Evolutionary conservation across 495 filamentous ascomycete genomes (phyloP).

Genomic region (Xylaria scruposa): DNA sequence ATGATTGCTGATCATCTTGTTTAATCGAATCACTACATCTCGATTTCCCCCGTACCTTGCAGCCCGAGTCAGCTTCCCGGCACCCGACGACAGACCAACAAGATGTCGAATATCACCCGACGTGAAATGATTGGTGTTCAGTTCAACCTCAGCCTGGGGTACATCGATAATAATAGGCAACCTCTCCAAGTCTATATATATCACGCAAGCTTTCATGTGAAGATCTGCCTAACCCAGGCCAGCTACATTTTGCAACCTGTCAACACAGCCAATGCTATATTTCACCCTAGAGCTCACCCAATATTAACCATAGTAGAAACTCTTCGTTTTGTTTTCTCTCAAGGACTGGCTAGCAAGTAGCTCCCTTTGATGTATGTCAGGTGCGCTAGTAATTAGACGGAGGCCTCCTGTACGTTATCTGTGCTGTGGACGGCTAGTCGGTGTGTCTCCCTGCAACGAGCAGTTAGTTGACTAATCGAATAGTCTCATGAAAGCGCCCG

Average conservation of each 20-base stretch:
- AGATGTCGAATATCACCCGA: neutral
- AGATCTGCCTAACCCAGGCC: neutral
- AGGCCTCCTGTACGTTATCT: conserved; percentile 17
- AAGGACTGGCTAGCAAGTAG: conserved; percentile 2
- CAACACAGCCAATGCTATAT: neutral
- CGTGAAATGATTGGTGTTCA: neutral
- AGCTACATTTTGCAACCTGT: neutral
- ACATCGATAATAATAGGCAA: neutral
- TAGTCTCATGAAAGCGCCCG: neutral
- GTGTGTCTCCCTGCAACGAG: neutral
- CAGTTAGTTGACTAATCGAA: neutral
- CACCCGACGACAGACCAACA: conserved; percentile 11
- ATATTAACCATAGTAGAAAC: neutral
- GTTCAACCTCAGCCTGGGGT: neutral
- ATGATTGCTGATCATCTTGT: conserved; percentile 3
- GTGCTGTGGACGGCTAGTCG: neutral
- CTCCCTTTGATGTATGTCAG: conserved; percentile 3
- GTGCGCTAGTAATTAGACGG: conserved; percentile 9
- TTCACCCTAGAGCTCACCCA: neutral
- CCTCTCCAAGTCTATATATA: neutral
- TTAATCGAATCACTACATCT: conserved; percentile 1
- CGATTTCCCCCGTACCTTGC: conserved; percentile 10
- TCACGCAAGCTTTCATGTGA: neutral
- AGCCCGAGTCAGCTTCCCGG: conserved; percentile 9
- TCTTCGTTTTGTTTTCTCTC: neutral